phyloP scores from a whole-genome alignment of 352 stramenopile species.

The Blastocystis sp. region DNA sequence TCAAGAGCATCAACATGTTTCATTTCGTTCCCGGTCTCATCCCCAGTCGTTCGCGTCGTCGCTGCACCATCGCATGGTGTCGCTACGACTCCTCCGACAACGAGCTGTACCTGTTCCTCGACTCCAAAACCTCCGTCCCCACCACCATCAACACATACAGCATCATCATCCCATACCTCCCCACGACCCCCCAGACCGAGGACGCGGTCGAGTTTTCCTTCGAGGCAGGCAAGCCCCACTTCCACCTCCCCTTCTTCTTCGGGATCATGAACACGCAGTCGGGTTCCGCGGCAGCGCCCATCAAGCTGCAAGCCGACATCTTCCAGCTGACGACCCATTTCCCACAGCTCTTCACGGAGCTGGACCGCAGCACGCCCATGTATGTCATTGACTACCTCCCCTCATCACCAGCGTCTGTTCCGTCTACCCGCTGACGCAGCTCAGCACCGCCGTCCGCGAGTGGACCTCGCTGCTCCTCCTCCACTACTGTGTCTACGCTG shows the following conservation, averaged over 20 bases:
- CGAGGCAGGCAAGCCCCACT: background rate
- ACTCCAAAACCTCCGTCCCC: background rate
- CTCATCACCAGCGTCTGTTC: background rate
- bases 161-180: constrained; percentile 15
- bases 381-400: background rate
- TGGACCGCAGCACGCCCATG: constrained; percentile 7
- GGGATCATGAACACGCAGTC: constrained; percentile 34
- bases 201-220: background rate
- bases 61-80: constrained; percentile 4
- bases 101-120: constrained; percentile 2
- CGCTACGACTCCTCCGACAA: constrained; percentile 26
- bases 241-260: constrained; percentile 41
- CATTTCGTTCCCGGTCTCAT: background rate
- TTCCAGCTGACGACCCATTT: background rate
- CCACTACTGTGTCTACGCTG: constrained; percentile 47
- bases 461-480: constrained; percentile 19
- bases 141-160: constrained; percentile 17
- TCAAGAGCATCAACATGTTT: constrained; percentile 27
- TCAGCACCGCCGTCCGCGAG: constrained; percentile 14
- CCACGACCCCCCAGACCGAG: background rate
- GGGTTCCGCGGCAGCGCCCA: background rate
- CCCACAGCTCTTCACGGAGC: background rate
- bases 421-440: constrained; percentile 15
- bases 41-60: background rate
- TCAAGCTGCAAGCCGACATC: background rate